These are phyloP conservation scores for Psilocybe subaeruginosa DNA, from an alignment of 768 basidiomycete species.

Conservation along the genomic window DNA sequence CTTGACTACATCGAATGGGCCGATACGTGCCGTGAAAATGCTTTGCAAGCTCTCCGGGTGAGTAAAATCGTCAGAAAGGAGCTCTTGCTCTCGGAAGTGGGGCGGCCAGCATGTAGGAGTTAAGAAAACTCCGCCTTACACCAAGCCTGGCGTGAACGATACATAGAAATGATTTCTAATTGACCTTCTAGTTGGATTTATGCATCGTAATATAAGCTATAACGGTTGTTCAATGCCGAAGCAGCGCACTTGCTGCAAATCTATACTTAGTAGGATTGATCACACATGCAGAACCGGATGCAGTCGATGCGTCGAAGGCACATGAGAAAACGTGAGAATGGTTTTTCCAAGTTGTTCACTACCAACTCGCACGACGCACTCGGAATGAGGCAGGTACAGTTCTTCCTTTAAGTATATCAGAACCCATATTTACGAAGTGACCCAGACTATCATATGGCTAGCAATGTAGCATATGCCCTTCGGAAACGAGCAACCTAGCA, in stretches of 20 bases:
- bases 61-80: neutral
- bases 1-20: neutral
- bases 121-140: neutral
- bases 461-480: neutral
- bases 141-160: neutral
- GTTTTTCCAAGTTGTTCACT: neutral
- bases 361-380: constrained; percentile 1
- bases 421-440: neutral
- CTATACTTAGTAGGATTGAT: neutral
- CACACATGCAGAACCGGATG: neutral
- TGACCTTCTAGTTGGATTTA: neutral
- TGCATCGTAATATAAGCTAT: neutral
- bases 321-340: neutral
- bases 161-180: neutral
- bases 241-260: neutral
- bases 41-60: neutral
- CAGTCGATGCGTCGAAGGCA: neutral
- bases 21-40: neutral
- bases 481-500: neutral
- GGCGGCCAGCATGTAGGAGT: neutral
- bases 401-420: neutral
- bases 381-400: neutral
- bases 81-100: neutral
- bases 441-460: neutral
- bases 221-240: neutral